A percentile compares a stretch with the other conserved stretches of the same genome.
phyloP scores from a whole-genome alignment of 2,329 filamentous ascomycete genomes.

The Beauveria sp. region DNA sequence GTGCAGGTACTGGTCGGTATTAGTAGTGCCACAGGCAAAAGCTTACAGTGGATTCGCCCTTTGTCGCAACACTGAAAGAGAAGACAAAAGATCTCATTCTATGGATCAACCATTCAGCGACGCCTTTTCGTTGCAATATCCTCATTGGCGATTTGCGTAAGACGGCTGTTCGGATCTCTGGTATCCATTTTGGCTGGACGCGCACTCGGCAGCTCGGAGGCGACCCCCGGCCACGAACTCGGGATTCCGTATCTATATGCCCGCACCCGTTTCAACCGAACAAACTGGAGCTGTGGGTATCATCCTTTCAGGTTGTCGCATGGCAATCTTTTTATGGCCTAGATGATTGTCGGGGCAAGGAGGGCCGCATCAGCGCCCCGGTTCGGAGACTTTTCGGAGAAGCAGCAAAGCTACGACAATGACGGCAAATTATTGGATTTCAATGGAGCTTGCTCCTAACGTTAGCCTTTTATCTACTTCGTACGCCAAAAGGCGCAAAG shows the following conservation, averaged over 20 bases:
- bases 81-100: too few species aligned
- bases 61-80: neutral
- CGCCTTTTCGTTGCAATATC: neutral
- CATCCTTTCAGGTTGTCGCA: neutral
- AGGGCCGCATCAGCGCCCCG: neutral
- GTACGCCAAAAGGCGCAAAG: neutral
- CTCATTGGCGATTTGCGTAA: too few species aligned
- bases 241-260: constrained; percentile 3
- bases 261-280: neutral
- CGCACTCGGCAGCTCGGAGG: neutral
- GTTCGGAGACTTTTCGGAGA: constrained; percentile 9
- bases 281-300: neutral
- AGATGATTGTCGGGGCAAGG: neutral
- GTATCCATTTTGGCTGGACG: neutral
- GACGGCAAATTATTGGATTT: neutral
- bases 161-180: too few species aligned
- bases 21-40: neutral
- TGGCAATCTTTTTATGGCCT: neutral
- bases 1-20: neutral
- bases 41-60: neutral
- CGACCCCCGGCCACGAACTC: neutral
- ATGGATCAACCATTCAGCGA: too few species aligned
- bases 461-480: too few species aligned
- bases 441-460: neutral
- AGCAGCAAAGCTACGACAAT: too few species aligned